phyloP scores from a whole-genome alignment of 2,329 filamentous ascomycete species.

The Exophiala sp. region DNA sequence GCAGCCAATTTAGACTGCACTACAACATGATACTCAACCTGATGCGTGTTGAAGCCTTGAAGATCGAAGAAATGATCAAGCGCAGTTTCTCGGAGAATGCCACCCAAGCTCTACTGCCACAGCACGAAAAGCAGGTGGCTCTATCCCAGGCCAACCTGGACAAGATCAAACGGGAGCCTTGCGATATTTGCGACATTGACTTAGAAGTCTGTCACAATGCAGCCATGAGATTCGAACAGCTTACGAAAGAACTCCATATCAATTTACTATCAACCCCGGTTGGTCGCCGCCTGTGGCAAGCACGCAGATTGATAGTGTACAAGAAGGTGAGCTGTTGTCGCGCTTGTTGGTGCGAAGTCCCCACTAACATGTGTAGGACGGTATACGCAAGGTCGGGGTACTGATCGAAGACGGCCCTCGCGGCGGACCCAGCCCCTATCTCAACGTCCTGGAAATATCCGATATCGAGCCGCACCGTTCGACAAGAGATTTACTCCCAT shows the following conservation, averaged over 20 bases:
- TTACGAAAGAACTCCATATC: slow-evolving; percentile 78
- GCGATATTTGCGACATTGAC: slow-evolving; percentile 73
- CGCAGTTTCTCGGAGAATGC: slow-evolving; percentile 98
- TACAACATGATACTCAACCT: slow-evolving; percentile 99
- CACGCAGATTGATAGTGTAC: slow-evolving; percentile 76
- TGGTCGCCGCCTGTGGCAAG: slow-evolving; percentile 73
- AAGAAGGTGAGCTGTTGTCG: slow-evolving; percentile 49
- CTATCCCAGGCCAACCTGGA: slow-evolving; percentile 86
- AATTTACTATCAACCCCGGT: slow-evolving; percentile 75
- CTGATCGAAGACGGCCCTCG: slow-evolving; percentile 69
- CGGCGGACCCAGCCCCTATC: slow-evolving; percentile 61
- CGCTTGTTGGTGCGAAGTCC: background rate
- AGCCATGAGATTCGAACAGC: slow-evolving; percentile 71
- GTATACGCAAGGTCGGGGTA: slow-evolving; percentile 76
- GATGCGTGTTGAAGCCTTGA: slow-evolving; percentile 88
- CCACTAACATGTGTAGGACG: slow-evolving; percentile 54
- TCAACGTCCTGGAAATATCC: slow-evolving; percentile 77
- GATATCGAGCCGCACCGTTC: slow-evolving; percentile 66
- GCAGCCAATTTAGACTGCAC: slow-evolving; percentile 92
- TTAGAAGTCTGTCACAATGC: slow-evolving; percentile 79
- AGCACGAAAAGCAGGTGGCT: slow-evolving; percentile 93
- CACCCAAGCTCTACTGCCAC: slow-evolving; percentile 86
- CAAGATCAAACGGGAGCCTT: slow-evolving; percentile 83
- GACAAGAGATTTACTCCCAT: slow-evolving; percentile 82
- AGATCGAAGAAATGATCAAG: slow-evolving; percentile 99